These are phyloP conservation scores for Bjerkandera adusta DNA, from an alignment of 1,284 basidiomycete genomes.

Conservation along the genomic window DNA sequence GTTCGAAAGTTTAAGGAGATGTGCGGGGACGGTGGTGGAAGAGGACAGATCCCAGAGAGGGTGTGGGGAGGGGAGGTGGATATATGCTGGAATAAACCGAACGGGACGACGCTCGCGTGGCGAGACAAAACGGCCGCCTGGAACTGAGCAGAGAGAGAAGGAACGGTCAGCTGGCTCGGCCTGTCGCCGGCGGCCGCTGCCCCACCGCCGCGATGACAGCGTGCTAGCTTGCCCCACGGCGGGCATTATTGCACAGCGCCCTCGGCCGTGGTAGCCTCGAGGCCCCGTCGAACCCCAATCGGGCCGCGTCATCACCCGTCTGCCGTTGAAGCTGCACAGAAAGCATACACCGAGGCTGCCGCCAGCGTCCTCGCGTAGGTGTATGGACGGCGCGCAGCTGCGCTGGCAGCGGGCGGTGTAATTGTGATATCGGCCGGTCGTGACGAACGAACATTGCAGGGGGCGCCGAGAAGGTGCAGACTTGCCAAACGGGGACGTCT, in stretches of 20 bases:
- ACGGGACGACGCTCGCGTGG: background rate
- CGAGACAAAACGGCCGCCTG: background rate
- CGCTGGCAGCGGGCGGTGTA: no score
- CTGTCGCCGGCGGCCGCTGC: no score
- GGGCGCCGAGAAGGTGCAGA: background rate
- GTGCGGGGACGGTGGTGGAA: conserved; percentile 4
- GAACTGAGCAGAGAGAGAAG: background rate
- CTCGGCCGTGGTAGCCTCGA: no score
- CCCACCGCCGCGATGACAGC: no score
- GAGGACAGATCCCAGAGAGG: conserved; percentile 9
- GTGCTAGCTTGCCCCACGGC: no score
- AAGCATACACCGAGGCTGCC: no score
- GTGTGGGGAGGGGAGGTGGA: background rate
- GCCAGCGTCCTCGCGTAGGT: no score
- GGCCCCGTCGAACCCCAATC: background rate
- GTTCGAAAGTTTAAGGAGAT: background rate
- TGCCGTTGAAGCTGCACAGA: background rate
- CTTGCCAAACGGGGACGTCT: conserved; percentile 7
- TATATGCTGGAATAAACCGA: background rate
- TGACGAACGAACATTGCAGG: background rate
- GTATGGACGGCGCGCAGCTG: no score
- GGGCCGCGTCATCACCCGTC: background rate
- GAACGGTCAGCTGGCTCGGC: background rate
- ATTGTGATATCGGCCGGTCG: no score
- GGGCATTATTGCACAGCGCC: no score